Percentiles rank a stretch among this genome's conserved stretches.
Conservation (phyloP, 805 yeast species). For the Wickerhamiella spandovensis region DNA sequence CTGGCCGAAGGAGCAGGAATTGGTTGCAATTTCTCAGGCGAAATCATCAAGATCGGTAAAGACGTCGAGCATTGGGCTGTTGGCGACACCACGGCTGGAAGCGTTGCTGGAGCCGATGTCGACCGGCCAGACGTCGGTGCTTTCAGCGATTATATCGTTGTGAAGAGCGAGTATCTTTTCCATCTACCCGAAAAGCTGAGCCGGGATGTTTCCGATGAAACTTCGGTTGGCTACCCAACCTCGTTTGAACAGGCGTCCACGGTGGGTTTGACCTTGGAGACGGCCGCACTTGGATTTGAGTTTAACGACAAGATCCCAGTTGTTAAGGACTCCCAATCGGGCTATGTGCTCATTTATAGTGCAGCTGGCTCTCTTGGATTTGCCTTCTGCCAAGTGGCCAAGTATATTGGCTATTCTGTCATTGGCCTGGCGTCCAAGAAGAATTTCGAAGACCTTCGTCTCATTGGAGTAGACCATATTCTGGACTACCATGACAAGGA, state of each 20-base stretch:
- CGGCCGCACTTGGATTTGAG: constrained; percentile 32
- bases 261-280: constrained; percentile 38
- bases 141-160: constrained; percentile 41
- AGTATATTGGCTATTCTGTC: constrained; percentile 33
- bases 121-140: constrained; percentile 37
- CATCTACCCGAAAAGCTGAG: constrained; percentile 15
- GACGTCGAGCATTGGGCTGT: constrained; percentile 29
- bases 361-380: constrained; percentile 56
- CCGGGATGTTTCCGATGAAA: constrained; percentile 16
- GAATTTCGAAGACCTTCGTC: constrained; percentile 30
- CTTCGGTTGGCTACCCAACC: constrained; percentile 29
- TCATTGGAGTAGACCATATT: constrained; percentile 39
- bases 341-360: constrained; percentile 21
- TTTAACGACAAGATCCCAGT: constrained; percentile 22
- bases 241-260: constrained; percentile 56
- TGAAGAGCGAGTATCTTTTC: constrained; percentile 27
- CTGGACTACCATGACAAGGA: constrained; percentile 35
- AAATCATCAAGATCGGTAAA: constrained; percentile 38
- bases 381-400: constrained; percentile 46
- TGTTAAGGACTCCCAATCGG: constrained; percentile 16
- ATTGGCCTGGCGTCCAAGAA: constrained; percentile 39
- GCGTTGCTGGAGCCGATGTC: constrained; percentile 42
- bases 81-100: constrained; percentile 47
- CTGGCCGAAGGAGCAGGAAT: constrained; percentile 37
- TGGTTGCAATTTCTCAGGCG: constrained; percentile 53